Conservation (phyloP, 495 filamentous ascomycete genomes). For the Neurospora cerealis region DNA sequence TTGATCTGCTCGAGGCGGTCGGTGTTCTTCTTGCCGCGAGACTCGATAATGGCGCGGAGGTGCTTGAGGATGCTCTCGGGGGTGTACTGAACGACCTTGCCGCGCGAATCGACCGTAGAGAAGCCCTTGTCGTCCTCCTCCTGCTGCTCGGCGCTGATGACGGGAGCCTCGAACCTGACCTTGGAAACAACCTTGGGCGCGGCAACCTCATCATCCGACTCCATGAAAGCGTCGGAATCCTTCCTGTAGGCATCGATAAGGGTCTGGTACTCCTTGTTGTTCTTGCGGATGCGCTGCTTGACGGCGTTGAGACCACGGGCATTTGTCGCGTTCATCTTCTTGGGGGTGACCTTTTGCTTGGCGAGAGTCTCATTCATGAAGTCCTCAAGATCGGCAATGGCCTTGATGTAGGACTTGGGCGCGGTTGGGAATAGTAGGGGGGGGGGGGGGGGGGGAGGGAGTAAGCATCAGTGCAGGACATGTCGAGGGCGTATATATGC, state of each 20-base stretch:
- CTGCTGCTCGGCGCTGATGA: conserved; percentile 19
- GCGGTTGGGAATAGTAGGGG: too few relatives aligned
- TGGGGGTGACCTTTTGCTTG: conserved; percentile 90
- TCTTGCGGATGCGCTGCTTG: conserved; percentile 95
- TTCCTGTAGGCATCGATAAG: conserved; percentile 83
- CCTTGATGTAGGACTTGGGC: conserved; percentile 87
- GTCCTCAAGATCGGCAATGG: conserved; percentile 89
- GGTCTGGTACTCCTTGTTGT: conserved; percentile 85
- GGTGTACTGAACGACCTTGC: conserved; percentile 78
- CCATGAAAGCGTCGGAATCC: conserved; percentile 79
- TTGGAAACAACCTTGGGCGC: conserved; percentile 34
- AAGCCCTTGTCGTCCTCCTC: conserved; percentile 78
- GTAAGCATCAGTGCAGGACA: conserved; percentile 9
- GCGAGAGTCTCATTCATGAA: conserved; percentile 85
- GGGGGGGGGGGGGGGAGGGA: neutral
- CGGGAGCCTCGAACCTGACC: conserved; percentile 24
- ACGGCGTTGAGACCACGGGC: conserved; percentile 90
- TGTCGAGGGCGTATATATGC: neutral
- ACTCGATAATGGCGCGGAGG: conserved; percentile 84
- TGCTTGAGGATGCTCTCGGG: conserved; percentile 98
- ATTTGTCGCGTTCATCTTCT: conserved; percentile 98
- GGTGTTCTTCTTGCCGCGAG: conserved; percentile 96
- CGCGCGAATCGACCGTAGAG: conserved; percentile 73
- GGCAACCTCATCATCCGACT: conserved; percentile 67
- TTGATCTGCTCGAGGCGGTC: conserved; percentile 89